Evolutionary conservation across 169 alveolate genomes (phyloP).

Genomic region (Eimeria maxima): DNA sequence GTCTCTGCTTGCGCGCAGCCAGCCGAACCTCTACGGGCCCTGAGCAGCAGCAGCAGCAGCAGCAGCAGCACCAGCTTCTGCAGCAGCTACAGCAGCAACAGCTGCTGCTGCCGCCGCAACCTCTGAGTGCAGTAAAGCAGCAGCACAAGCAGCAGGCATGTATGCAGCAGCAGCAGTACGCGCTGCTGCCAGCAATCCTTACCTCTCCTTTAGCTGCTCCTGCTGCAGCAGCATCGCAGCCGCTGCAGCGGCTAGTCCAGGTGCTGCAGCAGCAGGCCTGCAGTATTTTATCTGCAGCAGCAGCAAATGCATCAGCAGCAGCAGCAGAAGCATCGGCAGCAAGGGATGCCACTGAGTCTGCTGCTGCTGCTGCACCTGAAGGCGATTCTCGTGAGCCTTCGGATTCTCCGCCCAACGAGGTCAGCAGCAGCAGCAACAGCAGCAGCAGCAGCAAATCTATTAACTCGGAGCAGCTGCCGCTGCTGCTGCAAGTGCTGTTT

Average conservation of each 20-base stretch:
- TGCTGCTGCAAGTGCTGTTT: slow-evolving; percentile 28
- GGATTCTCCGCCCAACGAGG: background rate
- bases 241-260: background rate
- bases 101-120: slow-evolving; percentile 10
- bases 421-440: background rate
- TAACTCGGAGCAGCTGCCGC: background rate
- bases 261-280: slow-evolving; percentile 7
- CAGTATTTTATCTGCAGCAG: background rate
- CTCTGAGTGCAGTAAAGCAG: background rate
- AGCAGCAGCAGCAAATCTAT: background rate
- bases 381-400: background rate
- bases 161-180: too few relatives aligned
- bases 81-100: background rate
- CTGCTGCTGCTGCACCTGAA: background rate
- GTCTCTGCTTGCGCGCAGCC: slow-evolving; percentile 6
- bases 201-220: background rate
- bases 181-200: background rate
- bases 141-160: too few relatives aligned
- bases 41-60: too few relatives aligned
- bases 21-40: background rate
- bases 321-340: background rate
- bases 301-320: too few relatives aligned
- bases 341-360: background rate
- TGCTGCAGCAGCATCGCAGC: background rate
- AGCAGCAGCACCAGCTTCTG: background rate